Percentiles rank a stretch among this genome's conserved stretches.
Evolutionary conservation across 2,329 filamentous ascomycete genomes (phyloP).

Genomic region (Penicillium occitanis): DNA sequence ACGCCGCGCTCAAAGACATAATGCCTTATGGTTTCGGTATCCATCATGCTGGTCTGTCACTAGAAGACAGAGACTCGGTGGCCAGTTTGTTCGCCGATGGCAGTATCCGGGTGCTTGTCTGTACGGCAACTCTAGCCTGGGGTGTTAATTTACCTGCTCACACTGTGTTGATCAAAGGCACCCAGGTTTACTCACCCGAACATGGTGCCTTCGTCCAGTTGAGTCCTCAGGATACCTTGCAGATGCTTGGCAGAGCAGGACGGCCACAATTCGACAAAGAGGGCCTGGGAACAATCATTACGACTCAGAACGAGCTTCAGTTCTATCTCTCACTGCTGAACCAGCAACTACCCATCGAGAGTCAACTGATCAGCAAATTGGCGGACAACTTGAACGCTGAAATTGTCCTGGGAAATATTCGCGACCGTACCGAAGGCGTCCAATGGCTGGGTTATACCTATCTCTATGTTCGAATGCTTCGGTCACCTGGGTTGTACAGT

Average conservation of each 20-base stretch:
- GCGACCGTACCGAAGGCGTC: slow-evolving; percentile 91
- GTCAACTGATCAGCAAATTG: slow-evolving; percentile 87
- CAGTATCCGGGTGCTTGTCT: slow-evolving; percentile 90
- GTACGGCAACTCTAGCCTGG: slow-evolving; percentile 97
- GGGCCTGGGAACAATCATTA: slow-evolving; percentile 98
- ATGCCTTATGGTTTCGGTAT: slow-evolving; percentile 97
- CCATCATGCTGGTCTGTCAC: slow-evolving; percentile 95
- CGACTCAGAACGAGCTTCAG: slow-evolving; percentile 88
- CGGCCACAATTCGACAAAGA: slow-evolving; percentile 96
- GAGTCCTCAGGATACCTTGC: slow-evolving; percentile 93
- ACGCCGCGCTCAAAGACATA: slow-evolving; percentile 87
- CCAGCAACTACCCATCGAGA: slow-evolving; percentile 95
- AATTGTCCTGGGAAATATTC: slow-evolving; percentile 88
- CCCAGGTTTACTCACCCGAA: slow-evolving; percentile 95
- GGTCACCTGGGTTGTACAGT: slow-evolving; percentile 90
- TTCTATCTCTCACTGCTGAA: slow-evolving; percentile 97
- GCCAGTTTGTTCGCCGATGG: slow-evolving; percentile 92
- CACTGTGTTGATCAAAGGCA: slow-evolving; percentile 98
- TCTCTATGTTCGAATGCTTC: slow-evolving; percentile 94
- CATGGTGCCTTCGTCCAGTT: slow-evolving; percentile 98
- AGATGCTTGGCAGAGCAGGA: slow-evolving; percentile 97
- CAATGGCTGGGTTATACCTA: slow-evolving; percentile 99
- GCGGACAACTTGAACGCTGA: slow-evolving; percentile 97
- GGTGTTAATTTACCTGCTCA: slow-evolving; percentile 97
- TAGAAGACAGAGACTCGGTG: slow-evolving; percentile 90